Evolutionary conservation across 768 basidiomycete species (phyloP), one percentile per base, ranked within the genome.

Genomic region (Coprinopsis sp.): DNA sequence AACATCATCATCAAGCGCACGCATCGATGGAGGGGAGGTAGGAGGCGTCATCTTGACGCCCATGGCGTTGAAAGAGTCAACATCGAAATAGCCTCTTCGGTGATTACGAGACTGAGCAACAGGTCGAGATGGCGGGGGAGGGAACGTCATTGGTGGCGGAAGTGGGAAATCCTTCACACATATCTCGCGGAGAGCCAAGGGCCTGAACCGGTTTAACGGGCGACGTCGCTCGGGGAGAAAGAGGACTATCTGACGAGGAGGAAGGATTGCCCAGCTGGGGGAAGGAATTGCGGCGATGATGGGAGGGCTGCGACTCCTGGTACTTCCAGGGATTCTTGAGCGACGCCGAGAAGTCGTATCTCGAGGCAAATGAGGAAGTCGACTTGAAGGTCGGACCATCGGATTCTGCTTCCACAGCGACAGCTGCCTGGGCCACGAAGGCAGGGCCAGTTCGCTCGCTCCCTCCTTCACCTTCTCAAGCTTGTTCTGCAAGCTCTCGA

Each of bases 401-500:
- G 16, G 53, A 48, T 43, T 56, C 52, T 10, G 57, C 51, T 12
- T 54, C 37, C 23, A 54, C 38, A 23, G 37, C 42, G 29, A 47
- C 36, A 16, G 36, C 37, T 1, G 46, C 34, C 30, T 50, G 49
- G 23, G 51, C 40, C 27, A 54, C 51, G 46, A 54, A 55, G 25
- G 54, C 43, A 37, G 57, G 54, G 36, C 53, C 54, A 37, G 60
- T 49, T 10, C 56, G 51, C 37, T 64, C 63, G 34, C 62, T 60
- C 39, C 60, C 50, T 66, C 65, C 5, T 69, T 79, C 44, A 90
- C 78, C 51, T 78, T 73, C 63, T 90, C 84, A 42, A 93, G 69
- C 59, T 78, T 81, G 53, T 63, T 76, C 51, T 77, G 66, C 47
- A 94, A 68, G 59, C 87, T 78, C 19, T 71, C 77, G 53, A 87